These are phyloP conservation scores for Scytalidium sp. DNA, from an alignment of 2,329 filamentous ascomycete genomes.

Conservation along the genomic window DNA sequence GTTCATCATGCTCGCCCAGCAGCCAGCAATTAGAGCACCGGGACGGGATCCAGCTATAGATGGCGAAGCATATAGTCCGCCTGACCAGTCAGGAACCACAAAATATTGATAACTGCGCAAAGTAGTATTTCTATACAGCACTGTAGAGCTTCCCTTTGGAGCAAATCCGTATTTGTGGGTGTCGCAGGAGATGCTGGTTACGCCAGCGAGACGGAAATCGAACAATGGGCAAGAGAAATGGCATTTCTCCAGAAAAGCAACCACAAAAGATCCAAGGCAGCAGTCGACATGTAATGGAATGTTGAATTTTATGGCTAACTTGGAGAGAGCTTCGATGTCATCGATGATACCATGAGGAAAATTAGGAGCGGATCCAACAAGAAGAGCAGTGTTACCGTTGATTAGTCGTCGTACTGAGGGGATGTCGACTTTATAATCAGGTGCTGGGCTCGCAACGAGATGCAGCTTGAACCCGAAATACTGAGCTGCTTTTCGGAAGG, in stretches of 20 bases:
- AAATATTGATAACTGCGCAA: slow-evolving; percentile 91
- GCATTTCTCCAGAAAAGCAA: slow-evolving; percentile 82
- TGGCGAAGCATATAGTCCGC: slow-evolving; percentile 89
- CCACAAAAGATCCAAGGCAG: slow-evolving; percentile 88
- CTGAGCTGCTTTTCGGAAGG: slow-evolving; percentile 86
- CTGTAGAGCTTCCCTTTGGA: slow-evolving; percentile 88
- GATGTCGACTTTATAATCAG: slow-evolving; percentile 77
- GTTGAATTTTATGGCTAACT: slow-evolving; percentile 71
- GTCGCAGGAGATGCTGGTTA: slow-evolving; percentile 91
- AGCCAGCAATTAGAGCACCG: slow-evolving; percentile 86
- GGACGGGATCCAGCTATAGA: slow-evolving; percentile 85
- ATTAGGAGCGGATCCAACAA: slow-evolving; percentile 91
- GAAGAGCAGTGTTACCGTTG: slow-evolving; percentile 85
- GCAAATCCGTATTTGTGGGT: slow-evolving; percentile 99
- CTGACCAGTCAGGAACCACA: slow-evolving; percentile 85
- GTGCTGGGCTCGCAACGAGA: slow-evolving; percentile 77
- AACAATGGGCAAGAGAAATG: slow-evolving; percentile 83
- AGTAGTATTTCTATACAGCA: slow-evolving; percentile 76
- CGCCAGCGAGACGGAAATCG: slow-evolving; percentile 87
- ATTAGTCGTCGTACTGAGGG: slow-evolving; percentile 76
- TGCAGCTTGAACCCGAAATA: slow-evolving; percentile 96
- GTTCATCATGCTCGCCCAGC: slow-evolving; percentile 86
- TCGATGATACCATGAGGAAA: slow-evolving; percentile 97
- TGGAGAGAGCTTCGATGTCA: slow-evolving; percentile 79
- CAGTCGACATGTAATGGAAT: slow-evolving; percentile 92